A percentile compares a stretch with the other conserved stretches of the same genome.
phyloP scores from a whole-genome alignment of 1,284 basidiomycete species.

The Agroathelia rolfsii region DNA sequence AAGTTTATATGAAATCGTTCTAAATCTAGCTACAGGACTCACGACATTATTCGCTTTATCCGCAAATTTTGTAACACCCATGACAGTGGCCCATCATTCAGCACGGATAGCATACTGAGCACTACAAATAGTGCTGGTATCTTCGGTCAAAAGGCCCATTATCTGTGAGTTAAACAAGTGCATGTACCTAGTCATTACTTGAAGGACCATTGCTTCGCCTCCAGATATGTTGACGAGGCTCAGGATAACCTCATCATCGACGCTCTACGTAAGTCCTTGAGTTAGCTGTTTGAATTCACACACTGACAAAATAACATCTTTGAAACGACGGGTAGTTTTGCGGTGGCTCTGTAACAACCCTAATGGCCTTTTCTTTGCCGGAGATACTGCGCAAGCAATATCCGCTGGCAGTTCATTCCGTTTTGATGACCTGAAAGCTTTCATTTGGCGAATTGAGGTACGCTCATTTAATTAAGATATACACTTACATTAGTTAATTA shows the following conservation, averaged over 20 bases:
- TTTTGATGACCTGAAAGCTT: constrained; percentile 64
- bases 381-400: constrained; percentile 73
- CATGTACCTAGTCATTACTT: background rate
- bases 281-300: background rate
- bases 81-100: no score
- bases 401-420: constrained; percentile 61
- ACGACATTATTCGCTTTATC: constrained; percentile 46
- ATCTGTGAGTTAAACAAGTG: constrained; percentile 32
- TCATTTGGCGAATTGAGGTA: constrained; percentile 52
- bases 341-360: constrained; percentile 50
- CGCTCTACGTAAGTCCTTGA: constrained; percentile 34
- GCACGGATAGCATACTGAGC: no score
- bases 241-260: constrained; percentile 69
- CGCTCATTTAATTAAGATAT: constrained; percentile 6
- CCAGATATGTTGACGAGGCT: constrained; percentile 62
- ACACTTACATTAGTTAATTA: background rate
- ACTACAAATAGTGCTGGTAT: no score
- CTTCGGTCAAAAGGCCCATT: constrained; percentile 39
- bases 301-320: constrained; percentile 3
- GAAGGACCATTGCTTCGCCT: constrained; percentile 5
- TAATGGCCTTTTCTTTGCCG: constrained; percentile 67
- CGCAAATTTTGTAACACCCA: constrained; percentile 21
- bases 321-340: constrained; percentile 38
- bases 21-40: constrained; percentile 28
- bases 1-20: constrained; percentile 1